Conservation (phyloP, 108 stramenopile genomes). For the Bacterosira constricta region DNA sequence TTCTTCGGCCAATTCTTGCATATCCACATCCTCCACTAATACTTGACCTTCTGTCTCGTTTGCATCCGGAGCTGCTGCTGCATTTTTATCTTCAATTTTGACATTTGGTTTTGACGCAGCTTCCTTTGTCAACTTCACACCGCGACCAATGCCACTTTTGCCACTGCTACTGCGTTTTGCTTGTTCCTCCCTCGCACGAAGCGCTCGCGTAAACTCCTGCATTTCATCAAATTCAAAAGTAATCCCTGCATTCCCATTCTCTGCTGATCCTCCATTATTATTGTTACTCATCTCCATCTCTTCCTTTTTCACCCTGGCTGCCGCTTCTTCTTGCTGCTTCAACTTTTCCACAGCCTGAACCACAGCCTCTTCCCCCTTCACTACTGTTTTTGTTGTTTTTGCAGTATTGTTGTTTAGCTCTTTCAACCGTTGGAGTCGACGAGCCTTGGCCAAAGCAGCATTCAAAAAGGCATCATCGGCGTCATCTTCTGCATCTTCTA, state of each 20-base stretch:
- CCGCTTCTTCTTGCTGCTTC: constrained; percentile 14
- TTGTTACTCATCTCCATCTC: neutral
- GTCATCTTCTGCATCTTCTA: constrained; percentile 54
- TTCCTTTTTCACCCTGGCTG: constrained; percentile 3
- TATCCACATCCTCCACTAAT: constrained; percentile 56
- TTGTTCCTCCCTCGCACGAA: constrained; percentile 74
- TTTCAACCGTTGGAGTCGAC: constrained; percentile 73
- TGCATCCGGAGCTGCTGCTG: constrained; percentile 1
- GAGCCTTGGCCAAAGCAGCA: constrained; percentile 89
- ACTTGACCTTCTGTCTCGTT: constrained; percentile 25
- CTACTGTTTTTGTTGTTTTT: neutral
- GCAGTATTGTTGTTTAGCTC: constrained; percentile 46
- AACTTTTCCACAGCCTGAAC: constrained; percentile 58
- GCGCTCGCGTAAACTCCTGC: constrained; percentile 82
- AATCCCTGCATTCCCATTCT: constrained; percentile 26
- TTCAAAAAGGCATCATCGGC: constrained; percentile 88
- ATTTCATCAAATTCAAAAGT: constrained; percentile 84
- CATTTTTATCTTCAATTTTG: constrained; percentile 1
- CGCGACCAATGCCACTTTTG: neutral
- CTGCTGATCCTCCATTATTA: constrained; percentile 2
- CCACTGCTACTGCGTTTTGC: constrained; percentile 39
- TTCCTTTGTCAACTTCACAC: neutral
- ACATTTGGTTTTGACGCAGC: neutral
- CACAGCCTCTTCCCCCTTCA: constrained; percentile 72
- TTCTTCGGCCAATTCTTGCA: constrained; percentile 75